Percentiles rank a stretch among this genome's conserved stretches.
These are phyloP conservation scores for Cicer cuneatum DNA, from an alignment of 306 rosid genomes.

Conservation along the genomic window DNA sequence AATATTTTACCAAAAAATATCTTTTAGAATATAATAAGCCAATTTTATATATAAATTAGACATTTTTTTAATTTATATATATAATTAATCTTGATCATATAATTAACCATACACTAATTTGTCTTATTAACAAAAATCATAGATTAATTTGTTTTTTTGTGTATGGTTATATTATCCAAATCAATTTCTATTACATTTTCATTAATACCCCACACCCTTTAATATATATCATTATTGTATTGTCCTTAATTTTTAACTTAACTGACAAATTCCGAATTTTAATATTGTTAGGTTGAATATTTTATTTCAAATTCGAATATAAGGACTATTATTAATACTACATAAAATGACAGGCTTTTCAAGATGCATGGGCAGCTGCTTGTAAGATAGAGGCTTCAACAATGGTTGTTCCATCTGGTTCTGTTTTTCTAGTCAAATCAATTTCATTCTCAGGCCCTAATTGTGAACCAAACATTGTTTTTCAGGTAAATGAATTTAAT, in stretches of 20 bases:
- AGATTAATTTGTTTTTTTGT: neutral
- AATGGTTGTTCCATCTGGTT: conserved; percentile 67
- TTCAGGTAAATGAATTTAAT: conserved; percentile 58
- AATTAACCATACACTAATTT: too few species aligned
- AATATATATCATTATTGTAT: neutral
- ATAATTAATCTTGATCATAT: neutral
- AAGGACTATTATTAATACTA: neutral
- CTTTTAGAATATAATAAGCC: too few species aligned
- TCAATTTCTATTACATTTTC: neutral
- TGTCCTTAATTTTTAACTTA: too few species aligned
- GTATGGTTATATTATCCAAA: neutral
- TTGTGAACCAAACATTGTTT: conserved; percentile 61
- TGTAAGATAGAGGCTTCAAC: conserved; percentile 72
- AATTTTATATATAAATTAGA: too few species aligned
- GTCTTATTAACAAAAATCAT: too few species aligned
- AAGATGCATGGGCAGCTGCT: conserved; percentile 73
- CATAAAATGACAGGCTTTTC: conserved; percentile 60
- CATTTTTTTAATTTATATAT: too few species aligned
- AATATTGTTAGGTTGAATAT: too few species aligned
- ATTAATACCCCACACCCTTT: neutral
- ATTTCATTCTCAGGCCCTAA: conserved; percentile 65
- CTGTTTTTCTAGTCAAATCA: conserved; percentile 66
- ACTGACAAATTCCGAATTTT: too few species aligned
- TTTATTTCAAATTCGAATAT: too few species aligned
- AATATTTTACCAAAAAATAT: too few species aligned